A percentile compares a stretch with the other conserved stretches of the same genome.
Evolutionary conservation across 2,329 filamentous ascomycete genomes (phyloP).

Genomic region (Didymella sp.): DNA sequence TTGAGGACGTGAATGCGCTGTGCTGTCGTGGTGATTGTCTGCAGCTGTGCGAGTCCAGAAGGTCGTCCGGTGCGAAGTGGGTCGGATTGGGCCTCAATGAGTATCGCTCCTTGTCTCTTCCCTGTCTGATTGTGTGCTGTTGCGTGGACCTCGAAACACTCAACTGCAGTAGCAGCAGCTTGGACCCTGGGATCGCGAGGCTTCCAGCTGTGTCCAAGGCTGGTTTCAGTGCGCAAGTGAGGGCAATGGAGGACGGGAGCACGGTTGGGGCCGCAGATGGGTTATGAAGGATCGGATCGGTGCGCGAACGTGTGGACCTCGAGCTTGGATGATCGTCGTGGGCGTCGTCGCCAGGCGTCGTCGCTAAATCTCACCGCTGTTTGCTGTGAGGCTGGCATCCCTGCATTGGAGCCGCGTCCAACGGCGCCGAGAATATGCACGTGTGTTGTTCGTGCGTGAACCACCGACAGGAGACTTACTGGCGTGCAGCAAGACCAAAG

Average conservation of each 20-base stretch:
- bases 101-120: slow-evolving; percentile 1
- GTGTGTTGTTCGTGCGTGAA: slow-evolving; percentile 33
- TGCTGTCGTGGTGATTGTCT: slow-evolving; percentile 4
- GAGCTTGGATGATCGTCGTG: slow-evolving; percentile 17
- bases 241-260: slow-evolving; percentile 14
- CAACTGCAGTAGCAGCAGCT: background rate
- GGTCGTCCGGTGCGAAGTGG: slow-evolving; percentile 20
- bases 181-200: background rate
- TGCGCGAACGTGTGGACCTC: slow-evolving; percentile 40
- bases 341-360: slow-evolving; percentile 21
- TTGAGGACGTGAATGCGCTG: background rate
- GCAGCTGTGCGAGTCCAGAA: slow-evolving; percentile 16
- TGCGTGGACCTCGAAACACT: slow-evolving; percentile 6
- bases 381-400: slow-evolving; percentile 21
- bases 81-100: slow-evolving; percentile 29
- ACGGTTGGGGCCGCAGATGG: slow-evolving; percentile 27
- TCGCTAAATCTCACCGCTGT: slow-evolving; percentile 31
- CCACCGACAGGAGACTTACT: slow-evolving; percentile 3
- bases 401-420: slow-evolving; percentile 20
- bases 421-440: slow-evolving; percentile 22
- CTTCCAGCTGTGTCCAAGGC: background rate
- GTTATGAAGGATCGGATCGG: slow-evolving; percentile 18
- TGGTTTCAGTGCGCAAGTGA: background rate
- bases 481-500: background rate
- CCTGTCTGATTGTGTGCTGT: slow-evolving; percentile 8